These are phyloP conservation scores for Wickerhamiella shivajii DNA, from an alignment of 805 yeast genomes.

Conservation along the genomic window DNA sequence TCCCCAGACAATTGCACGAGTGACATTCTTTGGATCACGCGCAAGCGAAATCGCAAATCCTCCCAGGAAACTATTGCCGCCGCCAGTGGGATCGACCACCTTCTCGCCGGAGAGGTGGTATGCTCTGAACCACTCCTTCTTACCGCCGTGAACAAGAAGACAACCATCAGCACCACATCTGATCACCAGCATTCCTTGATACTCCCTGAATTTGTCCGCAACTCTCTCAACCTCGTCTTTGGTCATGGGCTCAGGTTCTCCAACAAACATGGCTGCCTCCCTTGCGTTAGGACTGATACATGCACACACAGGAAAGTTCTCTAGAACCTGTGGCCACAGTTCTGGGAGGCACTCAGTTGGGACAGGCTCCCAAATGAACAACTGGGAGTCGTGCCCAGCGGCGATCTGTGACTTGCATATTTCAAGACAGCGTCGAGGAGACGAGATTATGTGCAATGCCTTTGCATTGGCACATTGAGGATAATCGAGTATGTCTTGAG, in stretches of 20 bases:
- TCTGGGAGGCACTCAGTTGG: conserved; percentile 54
- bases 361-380: conserved; percentile 70
- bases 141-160: conserved; percentile 28
- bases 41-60: conserved; percentile 52
- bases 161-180: conserved; percentile 72
- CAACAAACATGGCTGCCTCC: conserved; percentile 59
- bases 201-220: conserved; percentile 30
- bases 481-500: conserved; percentile 35
- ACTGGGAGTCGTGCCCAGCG: conserved; percentile 20
- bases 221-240: conserved; percentile 30
- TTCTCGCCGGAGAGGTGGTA: conserved; percentile 39
- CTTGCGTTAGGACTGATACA: conserved; percentile 73
- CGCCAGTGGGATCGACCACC: conserved; percentile 87
- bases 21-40: conserved; percentile 25
- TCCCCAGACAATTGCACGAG: conserved; percentile 47
- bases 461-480: conserved; percentile 28
- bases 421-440: conserved; percentile 44
- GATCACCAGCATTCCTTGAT: conserved; percentile 37
- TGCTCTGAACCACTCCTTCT: conserved; percentile 46
- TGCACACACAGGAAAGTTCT: conserved; percentile 33
- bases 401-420: conserved; percentile 21
- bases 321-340: conserved; percentile 28
- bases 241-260: conserved; percentile 30
- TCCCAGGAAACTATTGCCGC: conserved; percentile 83
- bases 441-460: conserved; percentile 60